A percentile compares a stretch with the other conserved stretches of the same genome.
Conservation (phyloP, 306 rosid genomes). For the Hippophae rhamnoides region DNA sequence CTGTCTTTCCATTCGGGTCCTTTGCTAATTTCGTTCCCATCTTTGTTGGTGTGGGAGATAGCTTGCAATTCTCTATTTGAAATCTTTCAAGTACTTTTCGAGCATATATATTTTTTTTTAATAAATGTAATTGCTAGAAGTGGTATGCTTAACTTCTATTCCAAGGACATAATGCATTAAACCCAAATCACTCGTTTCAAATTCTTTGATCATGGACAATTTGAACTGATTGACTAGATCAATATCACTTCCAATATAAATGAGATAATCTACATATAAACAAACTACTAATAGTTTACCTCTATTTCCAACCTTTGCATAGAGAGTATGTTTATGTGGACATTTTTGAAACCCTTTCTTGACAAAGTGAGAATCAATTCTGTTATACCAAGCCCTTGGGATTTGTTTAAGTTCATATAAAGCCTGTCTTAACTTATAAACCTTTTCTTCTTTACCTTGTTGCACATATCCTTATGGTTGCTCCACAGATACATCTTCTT, state of each 20-base stretch:
- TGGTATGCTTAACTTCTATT: neutral
- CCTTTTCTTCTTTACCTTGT: neutral
- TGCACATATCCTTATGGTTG: neutral
- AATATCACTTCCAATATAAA: neutral
- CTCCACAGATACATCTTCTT: neutral
- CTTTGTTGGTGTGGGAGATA: neutral
- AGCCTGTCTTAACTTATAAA: neutral
- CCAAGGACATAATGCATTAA: neutral
- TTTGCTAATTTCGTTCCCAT: neutral
- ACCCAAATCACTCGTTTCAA: neutral
- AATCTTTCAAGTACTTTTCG: neutral
- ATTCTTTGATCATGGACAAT: neutral
- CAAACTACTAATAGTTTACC: neutral
- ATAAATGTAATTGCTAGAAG: neutral
- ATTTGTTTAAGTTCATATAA: neutral
- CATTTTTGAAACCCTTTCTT: neutral
- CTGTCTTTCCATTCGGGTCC: neutral
- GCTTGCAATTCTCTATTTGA: neutral
- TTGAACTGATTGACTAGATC: neutral
- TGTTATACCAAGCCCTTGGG: neutral
- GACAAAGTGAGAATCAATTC: neutral
- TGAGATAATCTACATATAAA: neutral
- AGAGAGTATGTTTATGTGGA: neutral
- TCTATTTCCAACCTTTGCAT: neutral
- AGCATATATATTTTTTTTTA: slow-evolving; percentile 1